Conservation (phyloP, 495 filamentous ascomycete genomes). For the Ascobolus immersus region DNA sequence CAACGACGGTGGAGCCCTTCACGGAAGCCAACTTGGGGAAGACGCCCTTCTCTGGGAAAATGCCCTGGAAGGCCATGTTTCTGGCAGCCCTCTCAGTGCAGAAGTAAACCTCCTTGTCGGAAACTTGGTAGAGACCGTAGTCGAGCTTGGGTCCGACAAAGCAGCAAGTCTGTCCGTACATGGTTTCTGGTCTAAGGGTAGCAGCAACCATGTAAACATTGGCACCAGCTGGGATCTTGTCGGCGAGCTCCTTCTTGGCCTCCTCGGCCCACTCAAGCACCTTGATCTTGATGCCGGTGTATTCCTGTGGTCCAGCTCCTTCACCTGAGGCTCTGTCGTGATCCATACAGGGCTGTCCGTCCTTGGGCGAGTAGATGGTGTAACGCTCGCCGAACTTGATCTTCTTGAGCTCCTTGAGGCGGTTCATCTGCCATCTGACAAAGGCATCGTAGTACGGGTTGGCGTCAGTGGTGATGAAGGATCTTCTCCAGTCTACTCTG, state of each 20-base stretch:
- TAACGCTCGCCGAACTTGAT: conserved; percentile 87
- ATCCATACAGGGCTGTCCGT: conserved; percentile 93
- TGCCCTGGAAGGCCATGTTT: conserved; percentile 89
- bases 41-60: conserved; percentile 48
- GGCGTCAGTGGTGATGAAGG: conserved; percentile 82
- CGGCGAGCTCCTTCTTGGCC: conserved; percentile 38
- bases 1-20: conserved; percentile 54
- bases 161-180: conserved; percentile 87
- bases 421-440: conserved; percentile 93
- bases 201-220: conserved; percentile 78
- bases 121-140: conserved; percentile 74
- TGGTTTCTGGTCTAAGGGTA: conserved; percentile 83
- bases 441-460: conserved; percentile 96
- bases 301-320: conserved; percentile 72
- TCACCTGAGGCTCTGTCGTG: conserved; percentile 85
- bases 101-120: conserved; percentile 63
- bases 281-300: conserved; percentile 71
- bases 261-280: conserved; percentile 67
- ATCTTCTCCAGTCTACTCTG: conserved; percentile 73
- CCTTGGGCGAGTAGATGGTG: conserved; percentile 87
- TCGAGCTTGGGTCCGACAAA: conserved; percentile 77
- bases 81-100: conserved; percentile 64
- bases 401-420: conserved; percentile 66
- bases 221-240: conserved; percentile 54
- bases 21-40: conserved; percentile 50